Evolutionary conservation across 345 rosid species (phyloP).

Genomic region (Populus pruinosa): DNA sequence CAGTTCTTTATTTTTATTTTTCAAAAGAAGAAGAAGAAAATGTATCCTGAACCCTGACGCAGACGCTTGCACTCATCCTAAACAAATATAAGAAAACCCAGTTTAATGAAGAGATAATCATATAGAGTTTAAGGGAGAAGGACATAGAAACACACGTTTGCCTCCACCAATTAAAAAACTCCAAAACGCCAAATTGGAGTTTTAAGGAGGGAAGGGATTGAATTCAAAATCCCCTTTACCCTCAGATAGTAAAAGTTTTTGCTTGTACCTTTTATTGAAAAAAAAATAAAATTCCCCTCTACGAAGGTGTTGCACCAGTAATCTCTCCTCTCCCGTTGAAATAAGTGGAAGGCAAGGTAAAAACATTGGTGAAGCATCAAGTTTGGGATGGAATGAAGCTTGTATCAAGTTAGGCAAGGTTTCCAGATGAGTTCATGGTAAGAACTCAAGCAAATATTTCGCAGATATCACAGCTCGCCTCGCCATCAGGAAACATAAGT

Average conservation of each 20-base stretch:
- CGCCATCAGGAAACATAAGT: background rate
- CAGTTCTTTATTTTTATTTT: background rate
- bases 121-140: background rate
- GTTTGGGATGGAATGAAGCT: background rate
- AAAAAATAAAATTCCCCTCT: background rate
- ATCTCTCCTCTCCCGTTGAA: background rate
- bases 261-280: background rate
- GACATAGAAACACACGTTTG: too few species aligned
- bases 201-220: background rate
- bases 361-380: background rate
- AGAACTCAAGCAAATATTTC: too few species aligned
- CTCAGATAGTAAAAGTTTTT: background rate
- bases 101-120: slow-evolving; percentile 3
- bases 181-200: background rate
- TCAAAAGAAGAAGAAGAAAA: too few species aligned
- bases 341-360: background rate
- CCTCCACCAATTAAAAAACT: background rate
- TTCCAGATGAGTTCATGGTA: background rate
- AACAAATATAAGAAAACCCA: slow-evolving; percentile 14
- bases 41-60: slow-evolving; percentile 51
- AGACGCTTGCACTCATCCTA: slow-evolving; percentile 99
- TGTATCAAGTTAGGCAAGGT: background rate
- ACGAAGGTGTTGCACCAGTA: background rate
- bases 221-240: background rate
- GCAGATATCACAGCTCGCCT: background rate